Base-by-base conservation (phyloP, 2,329 filamentous ascomycete species). In the Alternaria burnsii region DNA sequence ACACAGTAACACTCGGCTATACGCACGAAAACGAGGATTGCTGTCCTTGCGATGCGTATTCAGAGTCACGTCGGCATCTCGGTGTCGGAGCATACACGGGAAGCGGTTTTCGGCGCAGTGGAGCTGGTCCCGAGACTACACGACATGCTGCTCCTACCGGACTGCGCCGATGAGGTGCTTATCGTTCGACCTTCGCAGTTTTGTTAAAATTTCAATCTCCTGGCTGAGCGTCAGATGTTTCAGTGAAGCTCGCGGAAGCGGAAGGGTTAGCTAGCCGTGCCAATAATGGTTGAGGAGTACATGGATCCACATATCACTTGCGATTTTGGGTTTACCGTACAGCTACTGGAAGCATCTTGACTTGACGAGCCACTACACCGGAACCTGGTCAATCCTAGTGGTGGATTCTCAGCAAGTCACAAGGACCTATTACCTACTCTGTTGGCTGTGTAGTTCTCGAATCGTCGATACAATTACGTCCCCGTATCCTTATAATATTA, bases 381-480 rank as follows among this genome's bases (percentile, higher is more conserved):
- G 56, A 68, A 72, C 47, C 66, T 67, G 67, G 68, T 48, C 62
- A 62, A 58, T 61, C 44, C 66, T 52, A 51, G 62, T 62, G 58
- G 55, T 62, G 40, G 59, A 52, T 59, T 60, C 59, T 57, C 57
- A 52, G 63, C 60, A 61, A 55, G 58, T 58, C 58, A 60, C 64
- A 58, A 61, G 67, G 55, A 61, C 59, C 50, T 46, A 59, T 69
- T 65, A 58, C 63, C 59, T 55, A 59, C 58, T 63, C 56, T 34
- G 56, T 61, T 53, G 56, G 58, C 47, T 44, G 38, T 58, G 57
- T 48, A 34, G 32, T 61, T 67, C 67, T 71, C 52, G 62, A 69
- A 71, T 69, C 68, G 66, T 70, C 70, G 66, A 71, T 70, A 65
- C 57, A 56, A 53, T 62, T 59, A 65, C 56, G 56, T 61, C 52